Conservation (phyloP, 768 basidiomycete genomes). For the Hydnomerulius pinastri region DNA sequence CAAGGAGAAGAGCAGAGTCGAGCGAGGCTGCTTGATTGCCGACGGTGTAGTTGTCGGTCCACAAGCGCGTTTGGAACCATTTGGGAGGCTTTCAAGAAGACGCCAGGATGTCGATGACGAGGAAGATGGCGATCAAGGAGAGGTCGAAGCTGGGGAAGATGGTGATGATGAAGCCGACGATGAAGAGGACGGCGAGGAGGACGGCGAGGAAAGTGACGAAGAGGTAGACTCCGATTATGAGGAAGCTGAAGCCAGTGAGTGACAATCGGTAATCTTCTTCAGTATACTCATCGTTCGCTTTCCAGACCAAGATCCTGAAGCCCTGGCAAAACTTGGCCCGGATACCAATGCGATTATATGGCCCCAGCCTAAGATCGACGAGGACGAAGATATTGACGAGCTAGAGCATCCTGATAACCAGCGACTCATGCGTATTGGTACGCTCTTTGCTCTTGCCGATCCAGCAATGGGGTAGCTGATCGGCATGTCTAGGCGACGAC, state of each 20-base stretch:
- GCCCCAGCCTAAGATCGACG: slow-evolving; percentile 62
- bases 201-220: slow-evolving; percentile 32
- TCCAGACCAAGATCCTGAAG: slow-evolving; percentile 51
- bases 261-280: background rate
- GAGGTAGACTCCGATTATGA: slow-evolving; percentile 62
- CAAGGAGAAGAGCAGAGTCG: slow-evolving; percentile 64
- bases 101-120: slow-evolving; percentile 35
- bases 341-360: slow-evolving; percentile 80
- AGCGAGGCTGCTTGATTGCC: slow-evolving; percentile 77
- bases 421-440: slow-evolving; percentile 77
- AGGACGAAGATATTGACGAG: slow-evolving; percentile 63
- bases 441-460: slow-evolving; percentile 2
- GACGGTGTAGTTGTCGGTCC: slow-evolving; percentile 82
- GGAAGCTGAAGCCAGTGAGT: slow-evolving; percentile 66
- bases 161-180: slow-evolving; percentile 22
- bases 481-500: slow-evolving; percentile 48
- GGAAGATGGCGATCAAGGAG: slow-evolving; percentile 34
- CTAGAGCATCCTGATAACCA: slow-evolving; percentile 69
- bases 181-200: slow-evolving; percentile 37
- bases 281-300: slow-evolving; percentile 3
- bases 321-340: slow-evolving; percentile 54
- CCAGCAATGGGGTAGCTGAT: slow-evolving; percentile 2
- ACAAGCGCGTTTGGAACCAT: slow-evolving; percentile 63
- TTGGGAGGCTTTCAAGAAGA: slow-evolving; percentile 70
- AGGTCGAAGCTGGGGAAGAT: slow-evolving; percentile 27